Base-by-base conservation (phyloP, 306 rosid genomes). In the Benincasa hispida region DNA sequence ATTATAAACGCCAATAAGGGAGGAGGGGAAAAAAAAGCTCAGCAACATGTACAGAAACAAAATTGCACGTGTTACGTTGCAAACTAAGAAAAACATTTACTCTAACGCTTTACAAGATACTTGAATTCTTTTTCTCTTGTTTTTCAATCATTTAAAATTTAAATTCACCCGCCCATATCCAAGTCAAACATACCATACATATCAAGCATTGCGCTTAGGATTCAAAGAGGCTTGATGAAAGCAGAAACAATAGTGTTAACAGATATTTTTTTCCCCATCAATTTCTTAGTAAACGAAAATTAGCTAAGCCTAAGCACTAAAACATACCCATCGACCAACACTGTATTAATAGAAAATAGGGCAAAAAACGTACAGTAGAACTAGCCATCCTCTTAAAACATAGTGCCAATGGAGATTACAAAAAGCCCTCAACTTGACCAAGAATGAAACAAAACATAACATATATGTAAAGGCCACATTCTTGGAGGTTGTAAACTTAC, bases 401-500 rank as follows among this genome's bases (percentile, higher is more conserved):
- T 30, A 6, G 2, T 32, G 68, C 13, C 67, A 61, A 30, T 19
- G 10, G 10, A 27, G 15, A 72, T 47, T 25, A 45, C 39, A 25
- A 69, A 69, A 45, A 25, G 8, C 42, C 17, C 41, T 48, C 14
- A 45, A 72, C 8, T 72, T 47, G 24, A 48, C 1, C 37, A 27
- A 47, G 41, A 72, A 47, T 19, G 24, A 28, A 47, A 8, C 10
- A 25, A 70, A 70, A 39, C 41, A 45, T 69, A 45, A 24, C 15
- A 8, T 47, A n/a, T 7, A 14, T 70, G 24, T 47, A 45, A 45
- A 69, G 19, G 57, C 12, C 75, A 70, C 41, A 70, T 47, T 27
- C 22, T 32, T 22, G 50, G 35, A 68, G 34, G 45, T 13, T 68
- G 56, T 13, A 14, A 78, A 83, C 97, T 92, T 92, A 92, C 97